Base-by-base conservation (phyloP, 768 basidiomycete species). In the Crepidotus variabilis region DNA sequence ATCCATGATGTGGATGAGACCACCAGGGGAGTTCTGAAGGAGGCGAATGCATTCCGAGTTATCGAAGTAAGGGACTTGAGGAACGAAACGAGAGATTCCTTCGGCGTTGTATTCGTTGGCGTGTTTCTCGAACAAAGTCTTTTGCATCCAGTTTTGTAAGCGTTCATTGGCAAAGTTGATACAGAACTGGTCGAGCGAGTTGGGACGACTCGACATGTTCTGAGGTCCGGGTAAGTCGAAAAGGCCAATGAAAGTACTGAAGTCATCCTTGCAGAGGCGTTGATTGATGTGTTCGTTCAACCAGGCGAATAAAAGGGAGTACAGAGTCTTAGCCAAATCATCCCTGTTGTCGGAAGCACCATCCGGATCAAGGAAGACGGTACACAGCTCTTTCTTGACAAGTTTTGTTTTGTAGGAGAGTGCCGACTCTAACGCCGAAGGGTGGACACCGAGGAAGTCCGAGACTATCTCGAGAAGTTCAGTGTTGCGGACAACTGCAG, bases 91-190 rank as follows among this genome's bases (percentile, higher is more conserved):
- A 1, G 85, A 74, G 60, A 98, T 85, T 21, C 88, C 92, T 67
- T 98, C 94, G 24, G 81, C 78, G 57, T 78, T 81, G 72, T 95
- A 95, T 70, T 98, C 94, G 55, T 82, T 84, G 16, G 88, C 82
- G 60, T 93, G 86, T 7, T 77, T 77, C 69, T 94, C 92, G 69
- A 94, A 95, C 1, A 95, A 74, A 9, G 80, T 78, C 54, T 85
- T 85, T 68, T 94, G 87, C 9, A 88, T 78, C 77, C 90, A 97
- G 61, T 85, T 78, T 51, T 95, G 93, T 16, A 98, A 70, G 1
- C 92, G 86, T 68, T 99, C 97, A 64, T 94, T 94, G 57, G 95
- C 94, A 63, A 93, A 95, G 73, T 98, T 99, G 77, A 98, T 81
- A 71, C 90, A 92, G 70, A 98, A 94, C 60, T 98, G 94, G 68